phyloP scores from a whole-genome alignment of 148 eudicot species.

The Chenopodium album region DNA sequence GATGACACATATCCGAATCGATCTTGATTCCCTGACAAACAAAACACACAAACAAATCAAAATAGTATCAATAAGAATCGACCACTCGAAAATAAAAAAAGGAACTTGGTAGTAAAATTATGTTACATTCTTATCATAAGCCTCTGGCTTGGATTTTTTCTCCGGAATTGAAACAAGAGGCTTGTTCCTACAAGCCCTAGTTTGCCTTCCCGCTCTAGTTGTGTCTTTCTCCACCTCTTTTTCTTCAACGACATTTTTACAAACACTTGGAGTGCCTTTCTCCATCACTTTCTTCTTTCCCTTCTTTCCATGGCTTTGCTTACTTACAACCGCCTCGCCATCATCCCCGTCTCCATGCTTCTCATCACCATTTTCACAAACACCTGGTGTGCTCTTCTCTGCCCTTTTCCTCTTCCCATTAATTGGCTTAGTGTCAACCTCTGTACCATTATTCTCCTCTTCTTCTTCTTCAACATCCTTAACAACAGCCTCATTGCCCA shows the following conservation, averaged over 20 bases:
- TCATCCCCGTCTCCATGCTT: background rate
- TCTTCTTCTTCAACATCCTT: background rate
- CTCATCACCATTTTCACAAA: background rate
- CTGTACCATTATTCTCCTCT: background rate
- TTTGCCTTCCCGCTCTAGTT: background rate
- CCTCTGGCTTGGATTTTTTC: background rate
- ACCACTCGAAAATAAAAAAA: background rate
- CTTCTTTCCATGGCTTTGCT: background rate
- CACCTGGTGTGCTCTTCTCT: background rate
- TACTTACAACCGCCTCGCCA: background rate
- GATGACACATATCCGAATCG: conserved; percentile 45
- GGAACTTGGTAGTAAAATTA: background rate
- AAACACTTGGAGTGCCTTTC: conserved; percentile 8
- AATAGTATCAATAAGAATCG: background rate
- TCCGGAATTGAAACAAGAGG: background rate
- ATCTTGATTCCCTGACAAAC: conserved; percentile 26
- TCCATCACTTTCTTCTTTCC: background rate
- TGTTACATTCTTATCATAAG: background rate
- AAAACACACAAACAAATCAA: background rate
- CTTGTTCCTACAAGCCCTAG: background rate
- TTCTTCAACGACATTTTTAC: conserved; percentile 7
- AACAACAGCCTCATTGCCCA: background rate
- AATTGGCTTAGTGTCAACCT: background rate
- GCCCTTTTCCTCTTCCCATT: background rate
- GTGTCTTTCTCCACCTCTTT: background rate